phyloP scores from a whole-genome alignment of 2,329 filamentous ascomycete genomes.

The Pestalotiopsis fici region DNA sequence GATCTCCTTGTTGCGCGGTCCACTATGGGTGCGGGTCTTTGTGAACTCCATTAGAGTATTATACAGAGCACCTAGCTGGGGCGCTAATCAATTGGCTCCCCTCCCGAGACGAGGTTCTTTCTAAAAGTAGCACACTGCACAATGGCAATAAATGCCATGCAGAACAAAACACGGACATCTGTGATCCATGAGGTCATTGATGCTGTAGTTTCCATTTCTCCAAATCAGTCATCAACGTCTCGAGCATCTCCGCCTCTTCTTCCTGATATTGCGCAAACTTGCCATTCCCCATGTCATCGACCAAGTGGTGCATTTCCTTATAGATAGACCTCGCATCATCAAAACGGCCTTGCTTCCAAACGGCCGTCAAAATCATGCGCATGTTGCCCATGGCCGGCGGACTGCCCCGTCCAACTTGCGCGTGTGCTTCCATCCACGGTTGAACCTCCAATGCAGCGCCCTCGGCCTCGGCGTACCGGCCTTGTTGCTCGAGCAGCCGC shows the following conservation, averaged over 20 bases:
- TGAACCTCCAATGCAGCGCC: background rate
- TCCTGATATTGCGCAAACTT: slow-evolving; percentile 3
- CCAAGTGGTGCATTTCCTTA: background rate
- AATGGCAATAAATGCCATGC: too few species aligned
- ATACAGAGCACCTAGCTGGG: too few species aligned
- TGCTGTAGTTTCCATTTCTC: background rate
- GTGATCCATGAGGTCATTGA: background rate
- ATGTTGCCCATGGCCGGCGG: background rate
- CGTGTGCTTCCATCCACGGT: slow-evolving; percentile 1
- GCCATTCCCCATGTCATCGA: background rate
- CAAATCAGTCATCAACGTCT: background rate
- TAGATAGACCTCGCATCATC: background rate
- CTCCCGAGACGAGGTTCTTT: too few species aligned
- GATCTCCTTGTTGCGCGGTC: too few species aligned
- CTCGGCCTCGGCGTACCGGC: background rate
- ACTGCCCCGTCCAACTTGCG: background rate
- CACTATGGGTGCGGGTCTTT: too few species aligned
- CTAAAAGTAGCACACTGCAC: too few species aligned
- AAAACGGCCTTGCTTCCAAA: background rate
- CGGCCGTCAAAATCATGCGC: background rate
- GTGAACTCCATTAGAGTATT: too few species aligned
- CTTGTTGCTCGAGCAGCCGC: background rate
- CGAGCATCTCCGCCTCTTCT: background rate
- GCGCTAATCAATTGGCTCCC: too few species aligned
- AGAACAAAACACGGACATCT: too few species aligned